phyloP scores from a whole-genome alignment of 495 filamentous ascomycete species.

The Extremus antarcticus region DNA sequence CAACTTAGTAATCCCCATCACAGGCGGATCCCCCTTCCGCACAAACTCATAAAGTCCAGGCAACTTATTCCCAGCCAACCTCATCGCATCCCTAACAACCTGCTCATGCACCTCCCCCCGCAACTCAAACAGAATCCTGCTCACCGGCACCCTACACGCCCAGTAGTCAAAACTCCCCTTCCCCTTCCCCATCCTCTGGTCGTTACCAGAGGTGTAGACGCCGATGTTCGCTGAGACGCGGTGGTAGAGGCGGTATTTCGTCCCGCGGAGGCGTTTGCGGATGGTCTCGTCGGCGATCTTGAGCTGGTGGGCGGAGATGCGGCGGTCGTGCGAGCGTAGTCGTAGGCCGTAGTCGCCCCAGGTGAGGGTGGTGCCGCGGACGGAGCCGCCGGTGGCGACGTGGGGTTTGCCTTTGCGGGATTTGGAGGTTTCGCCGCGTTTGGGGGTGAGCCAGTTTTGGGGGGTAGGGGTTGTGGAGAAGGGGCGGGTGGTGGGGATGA shows the following conservation, averaged over 20 bases:
- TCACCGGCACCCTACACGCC: conserved; percentile 77
- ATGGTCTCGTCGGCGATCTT: conserved; percentile 89
- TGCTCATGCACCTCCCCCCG: conserved; percentile 89
- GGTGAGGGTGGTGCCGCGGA: conserved; percentile 83
- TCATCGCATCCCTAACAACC: conserved; percentile 84
- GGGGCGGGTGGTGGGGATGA: conserved; percentile 34
- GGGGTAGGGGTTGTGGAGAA: conserved; percentile 63
- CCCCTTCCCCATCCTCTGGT: conserved; percentile 95
- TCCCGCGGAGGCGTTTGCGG: conserved; percentile 72
- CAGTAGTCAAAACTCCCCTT: conserved; percentile 97
- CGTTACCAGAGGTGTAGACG: conserved; percentile 90
- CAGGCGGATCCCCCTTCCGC: conserved; percentile 77
- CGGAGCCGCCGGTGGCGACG: conserved; percentile 81
- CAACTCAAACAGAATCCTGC: conserved; percentile 82
- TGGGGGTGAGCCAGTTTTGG: conserved; percentile 71
- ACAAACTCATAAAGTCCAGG: conserved; percentile 92
- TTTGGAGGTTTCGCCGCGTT: conserved; percentile 60
- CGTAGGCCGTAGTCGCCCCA: conserved; percentile 96
- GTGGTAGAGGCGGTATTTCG: conserved; percentile 87
- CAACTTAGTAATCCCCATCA: conserved; percentile 91
- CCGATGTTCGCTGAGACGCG: conserved; percentile 82
- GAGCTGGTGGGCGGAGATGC: conserved; percentile 76
- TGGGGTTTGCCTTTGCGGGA: conserved; percentile 83
- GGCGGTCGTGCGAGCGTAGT: conserved; percentile 84
- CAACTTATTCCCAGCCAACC: conserved; percentile 88